Evolutionary conservation across 345 rosid genomes (phyloP).

Genomic region (Euclidium syriacum): DNA sequence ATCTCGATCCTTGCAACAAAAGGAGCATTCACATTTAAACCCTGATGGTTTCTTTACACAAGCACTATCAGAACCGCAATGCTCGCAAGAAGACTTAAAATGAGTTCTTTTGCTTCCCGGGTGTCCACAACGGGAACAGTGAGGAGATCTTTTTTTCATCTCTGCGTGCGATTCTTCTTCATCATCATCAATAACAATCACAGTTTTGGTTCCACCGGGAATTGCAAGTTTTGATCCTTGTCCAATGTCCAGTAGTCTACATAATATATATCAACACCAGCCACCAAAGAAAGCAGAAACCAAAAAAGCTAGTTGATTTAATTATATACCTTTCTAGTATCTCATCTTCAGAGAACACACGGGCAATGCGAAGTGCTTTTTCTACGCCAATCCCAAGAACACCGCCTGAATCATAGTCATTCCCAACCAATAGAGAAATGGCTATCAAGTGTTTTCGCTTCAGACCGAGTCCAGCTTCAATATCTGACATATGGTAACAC

Average conservation of each 20-base stretch:
- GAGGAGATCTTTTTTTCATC: constrained; percentile 44
- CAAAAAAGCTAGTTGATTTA: background rate
- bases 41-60: constrained; percentile 57
- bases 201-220: constrained; percentile 29
- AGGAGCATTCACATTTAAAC: constrained; percentile 63
- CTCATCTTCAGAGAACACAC: constrained; percentile 54
- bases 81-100: constrained; percentile 54
- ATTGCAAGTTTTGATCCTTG: constrained; percentile 31
- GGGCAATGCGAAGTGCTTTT: constrained; percentile 65
- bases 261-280: constrained; percentile 11
- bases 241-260: constrained; percentile 61
- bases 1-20: constrained; percentile 47
- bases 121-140: constrained; percentile 92
- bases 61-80: constrained; percentile 44
- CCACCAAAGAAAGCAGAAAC: background rate
- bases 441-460: constrained; percentile 81
- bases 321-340: constrained; percentile 55
- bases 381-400: constrained; percentile 79
- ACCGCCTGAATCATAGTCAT: constrained; percentile 74
- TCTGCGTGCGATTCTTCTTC: constrained; percentile 29
- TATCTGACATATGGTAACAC: constrained; percentile 78
- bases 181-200: no score
- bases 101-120: constrained; percentile 71
- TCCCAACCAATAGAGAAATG: constrained; percentile 81
- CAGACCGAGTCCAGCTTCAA: constrained; percentile 80